Base-by-base conservation (phyloP, 192 early-diverging fungal genomes). In the Umbelopsis ramanniana region DNA sequence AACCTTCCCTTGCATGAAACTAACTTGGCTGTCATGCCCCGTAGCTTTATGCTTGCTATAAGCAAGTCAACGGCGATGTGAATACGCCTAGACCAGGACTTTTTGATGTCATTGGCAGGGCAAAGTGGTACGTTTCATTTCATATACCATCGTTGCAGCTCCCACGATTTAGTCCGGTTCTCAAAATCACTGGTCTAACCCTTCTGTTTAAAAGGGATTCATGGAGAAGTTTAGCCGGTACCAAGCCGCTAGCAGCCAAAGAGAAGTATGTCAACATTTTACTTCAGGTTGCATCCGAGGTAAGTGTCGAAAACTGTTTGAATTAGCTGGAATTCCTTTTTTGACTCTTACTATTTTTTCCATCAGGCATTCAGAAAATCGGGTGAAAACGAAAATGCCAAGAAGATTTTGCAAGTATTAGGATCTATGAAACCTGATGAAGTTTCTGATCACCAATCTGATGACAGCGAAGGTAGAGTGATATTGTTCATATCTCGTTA, bases 41-140 rank as follows among this genome's bases (percentile, higher is more conserved):
- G 40, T 37, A 85, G 82, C 68, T 86, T 22, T 86, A 86, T 78
- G 82, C 77, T 3, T 63, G 82, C 12, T 84, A 86, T 68, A 86
- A 86, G 37, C 84, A 86, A 74, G 80, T 77, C 24, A 45, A 73
- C 37, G 84, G 84, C 0, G 67, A 74, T 57, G 73, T 78, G 9
- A 71, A 67, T 52, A 82, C 76, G 12, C 70, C 80, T 26, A n/a
- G 84, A 14, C 84, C 84, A 0, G 75, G 78, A 7, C 40, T 86
- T 46, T 86, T 73, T 66, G 84, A 86, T 72, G 76, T 82, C 8
- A 81, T 82, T 54, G 84, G 78, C 19, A 53, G 82, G 47, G 72
- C 83, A 10, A 84, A 84, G 47, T 83, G 83, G 77, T 79, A 79
- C 6, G 50, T 26, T 50, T 50, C 0, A 50, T 50, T 21, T 50